Evolutionary conservation across 2,329 filamentous ascomycete genomes (phyloP), one percentile per base, ranked within the genome.

Genomic region (Arachnomyces sp.): DNA sequence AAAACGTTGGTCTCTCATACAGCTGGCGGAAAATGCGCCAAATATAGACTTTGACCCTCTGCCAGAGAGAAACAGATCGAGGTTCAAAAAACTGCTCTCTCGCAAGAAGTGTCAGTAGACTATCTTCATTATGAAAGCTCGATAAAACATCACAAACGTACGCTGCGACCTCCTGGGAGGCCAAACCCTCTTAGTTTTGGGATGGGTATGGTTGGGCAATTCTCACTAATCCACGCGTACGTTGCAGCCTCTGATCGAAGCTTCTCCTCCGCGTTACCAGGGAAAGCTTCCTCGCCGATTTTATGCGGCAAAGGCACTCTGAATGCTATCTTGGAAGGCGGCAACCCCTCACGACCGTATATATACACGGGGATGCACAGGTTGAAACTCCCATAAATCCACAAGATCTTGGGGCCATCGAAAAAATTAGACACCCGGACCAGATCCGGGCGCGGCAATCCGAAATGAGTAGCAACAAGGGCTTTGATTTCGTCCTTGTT

Each of bases 241-340:
- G 50, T 47, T 36, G 43, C 47, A 34, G 45, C 49, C 34, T 53
- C 49, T 17, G 43, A 50, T 11, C 49, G 50, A 28, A 49, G 15
- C 34, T 49, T 53, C 34, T 53, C 50, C 30, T 51, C 50, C 31
- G 31, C 34, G 33, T 51, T 51, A 6, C 47, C 48, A 17, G 48
- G 44, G 33, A 43, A 47, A 11, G 18, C 20, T 13, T 42, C 42
- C 25, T 53, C 49, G 2, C 49, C 50, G 25, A 49, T 8, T 30
- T 42, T 43, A 38, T 49, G 45, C 7, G 40, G 43, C n/a, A 47
- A 35, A 28, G 43, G 42, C 3, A 49, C 30, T 25, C 41, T 25
- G 18, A 47, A 44, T n/a, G 28, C 33, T 31, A 44, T n/a, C 33
- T 36, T 44, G 2, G 39, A 17, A n/a, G 43, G 37, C n/a, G 39